Conservation (phyloP, 140 eudicot species). For the Erigeron philadelphicus region DNA sequence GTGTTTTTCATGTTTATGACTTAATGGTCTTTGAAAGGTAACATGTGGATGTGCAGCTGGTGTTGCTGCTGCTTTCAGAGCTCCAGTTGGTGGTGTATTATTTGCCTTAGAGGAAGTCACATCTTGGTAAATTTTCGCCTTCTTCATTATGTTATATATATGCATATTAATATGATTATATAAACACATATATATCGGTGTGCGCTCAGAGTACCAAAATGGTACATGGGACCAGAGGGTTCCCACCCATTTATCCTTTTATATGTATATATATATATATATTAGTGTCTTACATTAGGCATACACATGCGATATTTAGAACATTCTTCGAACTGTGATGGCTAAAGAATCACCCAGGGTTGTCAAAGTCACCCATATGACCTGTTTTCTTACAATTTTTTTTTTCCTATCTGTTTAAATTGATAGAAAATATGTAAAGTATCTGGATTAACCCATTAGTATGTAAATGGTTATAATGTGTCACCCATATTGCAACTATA, state of each 20-base stretch:
- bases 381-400: neutral
- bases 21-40: conserved; percentile 68
- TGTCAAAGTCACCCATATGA: neutral
- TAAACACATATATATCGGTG: no score
- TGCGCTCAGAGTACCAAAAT: no score
- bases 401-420: neutral
- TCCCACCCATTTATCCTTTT: no score
- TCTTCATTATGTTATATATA: neutral
- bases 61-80: conserved; percentile 99
- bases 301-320: conserved; percentile 5
- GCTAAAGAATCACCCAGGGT: neutral
- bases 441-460: neutral
- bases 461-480: neutral
- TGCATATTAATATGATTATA: no score
- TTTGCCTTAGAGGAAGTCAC: conserved; percentile 99
- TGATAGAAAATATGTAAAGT: neutral
- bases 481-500: neutral
- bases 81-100: conserved; percentile 98
- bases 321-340: neutral
- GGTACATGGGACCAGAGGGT: no score
- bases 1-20: conserved; percentile 20
- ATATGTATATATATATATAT: no score
- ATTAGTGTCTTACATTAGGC: neutral
- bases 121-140: conserved; percentile 61
- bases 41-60: conserved; percentile 99